Base-by-base conservation (phyloP, 768 basidiomycete genomes). In the Trametes coccinea region DNA sequence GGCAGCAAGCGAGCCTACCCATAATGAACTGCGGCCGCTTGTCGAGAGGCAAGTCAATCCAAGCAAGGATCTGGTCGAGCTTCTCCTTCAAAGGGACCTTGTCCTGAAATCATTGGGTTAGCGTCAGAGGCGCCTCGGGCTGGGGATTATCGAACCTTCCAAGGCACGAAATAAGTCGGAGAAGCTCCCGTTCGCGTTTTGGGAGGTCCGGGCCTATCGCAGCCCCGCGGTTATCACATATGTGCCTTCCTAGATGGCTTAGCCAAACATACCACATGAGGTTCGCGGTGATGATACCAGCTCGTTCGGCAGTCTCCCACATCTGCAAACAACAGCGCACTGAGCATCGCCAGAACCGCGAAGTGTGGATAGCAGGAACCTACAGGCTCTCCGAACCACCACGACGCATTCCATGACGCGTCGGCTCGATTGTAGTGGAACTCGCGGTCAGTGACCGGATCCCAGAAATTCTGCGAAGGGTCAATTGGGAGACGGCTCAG, bases 341-440 rank as follows among this genome's bases (percentile, higher is more conserved):
- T 37, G 34, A 37, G 34, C 11, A 37, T 11, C 34, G 11, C 22
- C 22, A 22, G 22, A 22, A 22, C 22, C 22, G 27, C 27, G 40
- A 51, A 3, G 33, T 50, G 34, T 22, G 22, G 5, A 17, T 14
- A 73, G 67, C 22, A 17, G n/a, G n/a, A n/a, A 59, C 84, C 66
- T 63, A 95, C 93, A 17, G 94, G 93, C 71, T 95, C 93, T 47
- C 95, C 95, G 13, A 82, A 73, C 93, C 95, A 96, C 92, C 94
- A 97, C 0, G 77, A 69, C 0, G 89, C 69, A 59, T 85, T 80
- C 85, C 87, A 89, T 29, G 80, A 82, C 3, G 84, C 83, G 7
- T 84, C 78, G 9, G 79, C 73, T 9, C 79, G 76, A 59, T 87
- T 88, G 70, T 94, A 95, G 58, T 85, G 80, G 70, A 96, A 95